Evolutionary conservation across 768 basidiomycete genomes (phyloP).

Genomic region (Chalciporus piperatus): DNA sequence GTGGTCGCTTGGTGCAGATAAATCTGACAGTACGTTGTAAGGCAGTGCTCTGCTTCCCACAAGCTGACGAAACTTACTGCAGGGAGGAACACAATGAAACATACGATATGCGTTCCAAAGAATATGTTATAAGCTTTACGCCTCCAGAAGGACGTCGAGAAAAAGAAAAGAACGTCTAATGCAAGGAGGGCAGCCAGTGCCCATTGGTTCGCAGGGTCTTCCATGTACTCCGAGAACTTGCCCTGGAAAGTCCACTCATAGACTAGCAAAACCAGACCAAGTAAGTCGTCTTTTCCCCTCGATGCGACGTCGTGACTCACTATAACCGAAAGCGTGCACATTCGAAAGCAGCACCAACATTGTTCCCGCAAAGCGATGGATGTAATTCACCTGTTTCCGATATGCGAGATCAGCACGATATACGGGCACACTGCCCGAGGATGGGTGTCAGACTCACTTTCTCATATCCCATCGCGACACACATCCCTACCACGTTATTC

Average conservation of each 20-base stretch:
- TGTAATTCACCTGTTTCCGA: conserved; percentile 42
- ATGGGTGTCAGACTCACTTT: conserved; percentile 32
- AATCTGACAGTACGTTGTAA: conserved; percentile 18
- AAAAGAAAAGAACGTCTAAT: conserved; percentile 36
- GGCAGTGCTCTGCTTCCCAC: conserved; percentile 12
- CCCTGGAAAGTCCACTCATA: conserved; percentile 29
- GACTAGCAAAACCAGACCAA: conserved; percentile 14
- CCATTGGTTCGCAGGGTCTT: conserved; percentile 14
- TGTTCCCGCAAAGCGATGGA: conserved; percentile 53
- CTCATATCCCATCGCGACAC: conserved; percentile 46
- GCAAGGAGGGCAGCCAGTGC: conserved; percentile 36
- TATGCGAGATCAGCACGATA: not conserved
- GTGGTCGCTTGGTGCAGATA: conserved; percentile 25
- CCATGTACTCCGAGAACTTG: conserved; percentile 12
- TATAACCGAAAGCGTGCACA: conserved; percentile 41
- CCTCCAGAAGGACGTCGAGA: conserved; percentile 42
- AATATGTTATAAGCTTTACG: conserved; percentile 44
- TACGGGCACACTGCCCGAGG: not conserved
- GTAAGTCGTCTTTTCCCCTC: not conserved
- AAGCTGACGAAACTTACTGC: conserved; percentile 22
- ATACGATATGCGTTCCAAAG: conserved; percentile 39
- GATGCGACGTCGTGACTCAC: conserved; percentile 22
- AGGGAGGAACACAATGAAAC: conserved; percentile 41
- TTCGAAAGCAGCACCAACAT: conserved; percentile 40
- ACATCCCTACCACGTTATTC: conserved; percentile 42